A percentile compares a stretch with the other conserved stretches of the same genome.
Conservation (phyloP, 305 asterid species). For the Fraxinus angustifolia region DNA sequence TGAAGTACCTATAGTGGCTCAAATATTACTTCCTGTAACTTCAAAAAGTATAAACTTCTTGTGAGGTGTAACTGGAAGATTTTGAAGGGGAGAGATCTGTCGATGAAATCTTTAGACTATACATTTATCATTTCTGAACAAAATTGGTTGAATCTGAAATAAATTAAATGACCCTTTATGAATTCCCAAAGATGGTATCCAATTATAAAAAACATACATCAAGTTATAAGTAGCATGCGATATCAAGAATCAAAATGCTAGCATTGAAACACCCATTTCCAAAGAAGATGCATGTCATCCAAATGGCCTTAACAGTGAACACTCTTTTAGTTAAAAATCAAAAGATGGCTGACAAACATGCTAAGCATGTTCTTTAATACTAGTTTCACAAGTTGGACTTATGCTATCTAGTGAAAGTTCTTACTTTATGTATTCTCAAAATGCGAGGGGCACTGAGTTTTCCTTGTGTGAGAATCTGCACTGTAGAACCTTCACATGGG, state of each 20-base stretch:
- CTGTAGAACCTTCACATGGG: conserved; percentile 80
- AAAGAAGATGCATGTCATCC: not conserved
- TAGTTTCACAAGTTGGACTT: conserved; percentile 13
- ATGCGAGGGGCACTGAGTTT: conserved; percentile 97
- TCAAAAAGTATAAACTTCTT: not conserved
- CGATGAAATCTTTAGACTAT: not conserved
- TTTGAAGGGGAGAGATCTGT: not conserved
- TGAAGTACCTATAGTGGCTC: not conserved
- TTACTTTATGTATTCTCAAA: conserved; percentile 88
- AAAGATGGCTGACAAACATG: conserved; percentile 5
- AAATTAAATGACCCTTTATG: not conserved
- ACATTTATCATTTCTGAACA: not conserved
- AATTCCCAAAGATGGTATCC: not conserved
- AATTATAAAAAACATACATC: not conserved
- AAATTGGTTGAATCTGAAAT: not conserved
- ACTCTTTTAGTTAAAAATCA: conserved; percentile 1
- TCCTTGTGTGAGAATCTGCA: conserved; percentile 77
- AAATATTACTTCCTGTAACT: not conserved
- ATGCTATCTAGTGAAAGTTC: conserved; percentile 21
- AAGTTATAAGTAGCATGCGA: not conserved
- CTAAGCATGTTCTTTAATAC: not conserved
- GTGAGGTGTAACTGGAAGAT: not conserved
- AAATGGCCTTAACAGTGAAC: not conserved
- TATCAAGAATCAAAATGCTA: not conserved
- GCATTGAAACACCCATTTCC: not conserved